A percentile compares a stretch with the other conserved stretches of the same genome.
These are phyloP conservation scores for Durio zibethinus DNA, from an alignment of 345 rosid genomes.

Conservation along the genomic window DNA sequence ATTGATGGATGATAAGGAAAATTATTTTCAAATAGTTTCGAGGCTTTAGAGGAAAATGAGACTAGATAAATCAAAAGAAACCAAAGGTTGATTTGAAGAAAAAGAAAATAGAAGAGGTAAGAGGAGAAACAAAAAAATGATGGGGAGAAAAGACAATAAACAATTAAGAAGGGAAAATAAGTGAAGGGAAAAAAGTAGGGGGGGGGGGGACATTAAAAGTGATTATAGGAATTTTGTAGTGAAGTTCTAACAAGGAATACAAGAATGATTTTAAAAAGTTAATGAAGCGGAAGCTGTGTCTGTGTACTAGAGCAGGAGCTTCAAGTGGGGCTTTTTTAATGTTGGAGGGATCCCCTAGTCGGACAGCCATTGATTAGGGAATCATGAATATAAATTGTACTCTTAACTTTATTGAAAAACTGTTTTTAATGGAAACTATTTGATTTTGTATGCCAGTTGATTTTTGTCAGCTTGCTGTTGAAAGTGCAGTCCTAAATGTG, in stretches of 20 bases:
- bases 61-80: not conserved
- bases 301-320: not conserved
- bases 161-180: not conserved
- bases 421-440: not conserved
- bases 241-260: not conserved
- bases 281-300: not conserved
- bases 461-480: not conserved
- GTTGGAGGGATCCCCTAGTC: not conserved
- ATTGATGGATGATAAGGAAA: not conserved
- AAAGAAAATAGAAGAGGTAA: not conserved
- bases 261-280: not conserved
- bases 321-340: not conserved
- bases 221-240: not conserved
- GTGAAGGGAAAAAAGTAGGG: not conserved
- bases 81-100: not conserved
- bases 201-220: not conserved
- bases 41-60: not conserved
- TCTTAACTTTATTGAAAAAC: not conserved
- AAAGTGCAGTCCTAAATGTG: not conserved
- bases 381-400: too few relatives aligned
- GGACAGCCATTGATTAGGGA: not conserved
- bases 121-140: not conserved
- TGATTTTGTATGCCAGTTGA: not conserved
- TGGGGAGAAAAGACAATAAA: not conserved
- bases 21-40: not conserved